These are phyloP conservation scores for Aspergillus fumigatiaffinis DNA, from an alignment of 2,329 filamentous ascomycete species.

Conservation along the genomic window DNA sequence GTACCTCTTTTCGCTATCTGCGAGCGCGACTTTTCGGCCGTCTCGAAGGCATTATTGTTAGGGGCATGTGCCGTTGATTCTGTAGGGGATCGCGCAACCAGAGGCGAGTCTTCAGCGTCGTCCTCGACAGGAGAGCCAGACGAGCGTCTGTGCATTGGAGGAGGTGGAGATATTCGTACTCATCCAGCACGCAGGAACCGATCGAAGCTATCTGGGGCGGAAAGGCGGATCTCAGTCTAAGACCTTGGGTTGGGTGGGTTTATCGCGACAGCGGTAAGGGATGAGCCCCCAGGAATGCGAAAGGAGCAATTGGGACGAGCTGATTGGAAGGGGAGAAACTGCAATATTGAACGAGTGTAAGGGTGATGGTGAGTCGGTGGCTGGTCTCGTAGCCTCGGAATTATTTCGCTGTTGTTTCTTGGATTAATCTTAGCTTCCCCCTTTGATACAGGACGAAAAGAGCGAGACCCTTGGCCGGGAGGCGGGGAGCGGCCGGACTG, in stretches of 20 bases:
- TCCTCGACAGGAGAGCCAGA: constrained; percentile 42
- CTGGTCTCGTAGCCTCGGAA: constrained; percentile 1
- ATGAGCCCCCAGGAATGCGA: constrained; percentile 11
- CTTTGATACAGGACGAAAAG: constrained; percentile 2
- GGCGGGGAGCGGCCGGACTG: neutral
- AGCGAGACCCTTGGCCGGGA: neutral
- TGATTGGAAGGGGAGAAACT: neutral
- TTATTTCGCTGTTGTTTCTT: constrained; percentile 1
- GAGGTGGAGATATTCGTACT: constrained; percentile 30
- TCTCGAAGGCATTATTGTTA: constrained; percentile 28
- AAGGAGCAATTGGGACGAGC: constrained; percentile 4
- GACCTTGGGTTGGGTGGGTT: constrained; percentile 5
- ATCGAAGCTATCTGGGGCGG: constrained; percentile 7
- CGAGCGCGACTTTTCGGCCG: constrained; percentile 29
- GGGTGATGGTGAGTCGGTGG: neutral
- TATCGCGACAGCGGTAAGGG: constrained; percentile 12
- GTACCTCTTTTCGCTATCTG: constrained; percentile 35
- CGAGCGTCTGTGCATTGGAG: constrained; percentile 45
- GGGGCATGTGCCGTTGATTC: constrained; percentile 21
- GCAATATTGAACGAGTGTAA: neutral
- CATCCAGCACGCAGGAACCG: constrained; percentile 31
- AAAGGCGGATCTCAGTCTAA: constrained; percentile 5
- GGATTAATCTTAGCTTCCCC: neutral
- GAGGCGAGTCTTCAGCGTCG: constrained; percentile 34
- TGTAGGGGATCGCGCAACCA: constrained; percentile 28